These are phyloP conservation scores for Rosa persica DNA, from an alignment of 306 rosid species.

Conservation along the genomic window DNA sequence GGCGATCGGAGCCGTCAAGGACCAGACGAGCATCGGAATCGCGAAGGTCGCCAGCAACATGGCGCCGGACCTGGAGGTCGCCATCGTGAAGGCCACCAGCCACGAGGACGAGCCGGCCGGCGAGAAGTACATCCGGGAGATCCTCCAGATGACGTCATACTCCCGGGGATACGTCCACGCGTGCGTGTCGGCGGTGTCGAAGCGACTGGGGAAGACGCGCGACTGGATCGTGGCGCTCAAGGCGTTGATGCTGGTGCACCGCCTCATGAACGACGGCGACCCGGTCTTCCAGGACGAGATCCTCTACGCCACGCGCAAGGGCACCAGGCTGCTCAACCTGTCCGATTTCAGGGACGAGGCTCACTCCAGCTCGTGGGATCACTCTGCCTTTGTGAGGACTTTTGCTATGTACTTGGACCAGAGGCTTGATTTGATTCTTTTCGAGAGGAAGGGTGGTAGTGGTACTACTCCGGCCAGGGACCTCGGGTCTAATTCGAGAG, in stretches of 20 bases:
- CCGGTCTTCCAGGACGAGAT: constrained; percentile 83
- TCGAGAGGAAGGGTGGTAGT: constrained; percentile 46
- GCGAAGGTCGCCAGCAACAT: constrained; percentile 90
- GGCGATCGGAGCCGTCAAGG: constrained; percentile 97
- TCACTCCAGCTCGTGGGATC: constrained; percentile 97
- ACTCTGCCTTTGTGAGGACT: constrained; percentile 84
- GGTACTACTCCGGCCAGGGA: constrained; percentile 14
- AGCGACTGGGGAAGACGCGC: constrained; percentile 86
- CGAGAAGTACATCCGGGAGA: constrained; percentile 83
- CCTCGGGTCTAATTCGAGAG: neutral
- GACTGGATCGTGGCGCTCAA: constrained; percentile 98
- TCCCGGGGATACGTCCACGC: constrained; percentile 85
- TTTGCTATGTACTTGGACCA: constrained; percentile 90
- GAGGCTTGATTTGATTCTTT: constrained; percentile 72
- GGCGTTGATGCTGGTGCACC: constrained; percentile 68
- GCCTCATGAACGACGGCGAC: constrained; percentile 79
- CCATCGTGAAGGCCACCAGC: constrained; percentile 88
- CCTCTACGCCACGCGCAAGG: constrained; percentile 81
- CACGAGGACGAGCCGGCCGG: constrained; percentile 94
- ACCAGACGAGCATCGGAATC: constrained; percentile 96
- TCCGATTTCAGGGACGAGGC: constrained; percentile 94
- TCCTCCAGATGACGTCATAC: constrained; percentile 61
- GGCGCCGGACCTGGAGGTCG: constrained; percentile 98
- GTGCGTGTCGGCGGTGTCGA: constrained; percentile 71
- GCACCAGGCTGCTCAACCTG: constrained; percentile 83